Percentiles rank a stretch among this genome's conserved stretches.
phyloP scores from a whole-genome alignment of 2,329 filamentous ascomycete species.

The Cercospora janseana region DNA sequence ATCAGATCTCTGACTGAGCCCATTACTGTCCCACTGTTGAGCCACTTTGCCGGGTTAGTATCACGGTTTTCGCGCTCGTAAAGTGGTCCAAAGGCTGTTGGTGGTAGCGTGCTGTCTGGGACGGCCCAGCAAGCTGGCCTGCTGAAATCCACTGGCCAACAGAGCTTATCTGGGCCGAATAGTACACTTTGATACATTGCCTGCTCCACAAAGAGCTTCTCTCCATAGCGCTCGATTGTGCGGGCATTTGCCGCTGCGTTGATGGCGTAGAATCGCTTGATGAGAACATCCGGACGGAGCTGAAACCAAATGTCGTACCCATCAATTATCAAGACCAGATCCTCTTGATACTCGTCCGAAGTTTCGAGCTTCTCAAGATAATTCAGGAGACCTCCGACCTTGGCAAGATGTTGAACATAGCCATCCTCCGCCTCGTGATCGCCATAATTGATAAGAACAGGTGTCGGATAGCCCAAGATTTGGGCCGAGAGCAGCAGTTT shows the following conservation, averaged over 20 bases:
- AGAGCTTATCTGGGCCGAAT: slow-evolving; percentile 38
- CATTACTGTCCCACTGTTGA: slow-evolving; percentile 51
- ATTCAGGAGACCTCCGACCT: slow-evolving; percentile 24
- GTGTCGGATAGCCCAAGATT: slow-evolving; percentile 24
- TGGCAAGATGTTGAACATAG: slow-evolving; percentile 27
- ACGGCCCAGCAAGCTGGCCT: slow-evolving; percentile 37
- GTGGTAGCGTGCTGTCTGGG: slow-evolving; percentile 27
- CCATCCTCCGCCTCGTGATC: slow-evolving; percentile 20
- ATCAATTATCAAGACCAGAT: slow-evolving; percentile 31
- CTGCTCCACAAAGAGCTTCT: slow-evolving; percentile 38
- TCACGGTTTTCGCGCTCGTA: slow-evolving; percentile 43
- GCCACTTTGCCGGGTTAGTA: slow-evolving; percentile 48
- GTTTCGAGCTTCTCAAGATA: slow-evolving; percentile 23
- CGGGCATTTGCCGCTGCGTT: slow-evolving; percentile 42
- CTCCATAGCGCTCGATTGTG: slow-evolving; percentile 25
- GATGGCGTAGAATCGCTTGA: slow-evolving; percentile 29
- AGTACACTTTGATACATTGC: slow-evolving; percentile 35
- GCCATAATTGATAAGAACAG: slow-evolving; percentile 26
- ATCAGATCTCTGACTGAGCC: slow-evolving; percentile 36
- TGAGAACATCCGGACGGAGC: slow-evolving; percentile 27
- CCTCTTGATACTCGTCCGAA: slow-evolving; percentile 39
- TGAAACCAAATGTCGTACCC: slow-evolving; percentile 34
- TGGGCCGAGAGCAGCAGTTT: slow-evolving; percentile 24
- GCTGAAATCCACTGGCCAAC: slow-evolving; percentile 35
- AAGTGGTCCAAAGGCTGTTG: slow-evolving; percentile 48